Conservation (phyloP, 805 yeast genomes). For the Starmerella roubikii region DNA sequence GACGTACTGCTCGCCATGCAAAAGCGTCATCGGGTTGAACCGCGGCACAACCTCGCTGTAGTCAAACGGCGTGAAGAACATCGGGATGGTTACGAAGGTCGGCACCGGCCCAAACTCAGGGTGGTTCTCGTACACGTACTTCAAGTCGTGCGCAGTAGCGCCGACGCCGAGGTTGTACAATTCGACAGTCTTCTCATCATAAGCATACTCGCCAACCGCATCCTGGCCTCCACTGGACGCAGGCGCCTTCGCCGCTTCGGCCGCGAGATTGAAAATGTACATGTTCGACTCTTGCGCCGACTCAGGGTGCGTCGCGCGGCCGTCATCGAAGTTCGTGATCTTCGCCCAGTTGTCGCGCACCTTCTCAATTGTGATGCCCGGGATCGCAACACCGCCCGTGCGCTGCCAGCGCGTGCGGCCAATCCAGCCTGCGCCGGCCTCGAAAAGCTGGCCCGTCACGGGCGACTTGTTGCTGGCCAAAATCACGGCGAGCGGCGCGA, state of each 20-base stretch:
- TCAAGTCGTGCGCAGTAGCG: conserved; percentile 60
- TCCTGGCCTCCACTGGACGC: conserved; percentile 32
- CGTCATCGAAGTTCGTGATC: conserved; percentile 49
- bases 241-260: conserved; percentile 32
- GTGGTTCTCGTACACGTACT: conserved; percentile 66
- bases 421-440: conserved; percentile 94
- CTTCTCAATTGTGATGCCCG: conserved; percentile 48
- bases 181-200: conserved; percentile 56
- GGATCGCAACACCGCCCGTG: conserved; percentile 63
- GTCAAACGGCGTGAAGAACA: conserved; percentile 51
- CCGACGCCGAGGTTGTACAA: conserved; percentile 86
- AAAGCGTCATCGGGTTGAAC: conserved; percentile 76
- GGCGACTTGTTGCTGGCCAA: conserved; percentile 63
- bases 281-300: conserved; percentile 64
- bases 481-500: conserved; percentile 77
- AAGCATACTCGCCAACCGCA: conserved; percentile 40
- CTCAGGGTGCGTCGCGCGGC: conserved; percentile 42
- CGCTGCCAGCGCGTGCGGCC: conserved; percentile 94
- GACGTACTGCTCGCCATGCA: conserved; percentile 92
- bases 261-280: conserved; percentile 46
- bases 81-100: conserved; percentile 79
- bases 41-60: conserved; percentile 53
- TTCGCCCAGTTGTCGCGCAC: conserved; percentile 53
- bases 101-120: conserved; percentile 75
- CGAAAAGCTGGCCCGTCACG: conserved; percentile 70